Evolutionary conservation across 768 basidiomycete genomes (phyloP), one percentile per base, ranked within the genome.

Genomic region (Lyophyllum decastes): DNA sequence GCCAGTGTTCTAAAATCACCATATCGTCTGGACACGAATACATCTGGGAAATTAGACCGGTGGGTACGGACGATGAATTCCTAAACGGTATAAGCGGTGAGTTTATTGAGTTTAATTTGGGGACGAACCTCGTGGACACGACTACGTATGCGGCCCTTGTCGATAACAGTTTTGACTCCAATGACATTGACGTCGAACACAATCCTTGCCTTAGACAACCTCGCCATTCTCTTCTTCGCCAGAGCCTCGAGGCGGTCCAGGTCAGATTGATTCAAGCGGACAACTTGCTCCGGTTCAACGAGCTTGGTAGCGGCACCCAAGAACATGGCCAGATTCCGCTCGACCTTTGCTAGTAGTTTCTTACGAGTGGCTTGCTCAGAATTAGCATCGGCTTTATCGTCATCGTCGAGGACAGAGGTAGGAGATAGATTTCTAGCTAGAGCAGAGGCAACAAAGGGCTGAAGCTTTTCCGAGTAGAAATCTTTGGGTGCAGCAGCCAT

Each of bases 51-150:
- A 14, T 84, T 79, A 6, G 86, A 82, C 41, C 94, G 81, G 16
- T 88, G 82, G 0, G 95, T 98, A 27, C 94, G 86, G 27, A 99
- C 86, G 64, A 99, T 87, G 70, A 99, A 99, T 80, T 98, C 97
- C 91, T 98, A 65, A 17, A 49, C 10, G 30, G 35, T 16, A 34
- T 43, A 38, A 54, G 34, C 34, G 53, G 52, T 30, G 40, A 52
- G 30, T 30, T 41, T 54, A 26, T 19, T 34, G 38, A 57, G 33
- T 57, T 51, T 41, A n/a, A n/a, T 46, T 44, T 59, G 16, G 24
- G 50, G n/a, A 76, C 84, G 61, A 67, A 92, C 95, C 75, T 99
- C 95, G 71, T 97, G 95, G 12, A 79, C 83, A 64, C 88, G 85
- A 69, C 85, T 94, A 57, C 97, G 79, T 61, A 99, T 82, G 40